These are phyloP conservation scores for Xylariaceae sp. DNA, from an alignment of 2,329 filamentous ascomycete species.

Conservation along the genomic window DNA sequence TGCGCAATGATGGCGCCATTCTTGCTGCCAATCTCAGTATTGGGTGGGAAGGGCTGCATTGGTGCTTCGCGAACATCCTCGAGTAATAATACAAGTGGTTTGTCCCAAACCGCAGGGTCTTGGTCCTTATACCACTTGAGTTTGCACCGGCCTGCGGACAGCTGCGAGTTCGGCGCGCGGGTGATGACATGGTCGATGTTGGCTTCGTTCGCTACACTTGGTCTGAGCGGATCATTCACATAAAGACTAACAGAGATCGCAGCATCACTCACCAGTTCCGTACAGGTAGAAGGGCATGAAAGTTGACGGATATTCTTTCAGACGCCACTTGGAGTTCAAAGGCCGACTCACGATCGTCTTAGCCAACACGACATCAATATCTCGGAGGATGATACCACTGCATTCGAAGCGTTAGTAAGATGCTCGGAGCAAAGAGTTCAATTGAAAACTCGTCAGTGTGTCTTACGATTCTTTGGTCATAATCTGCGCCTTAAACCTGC, in stretches of 20 bases:
- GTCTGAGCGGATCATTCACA: background rate
- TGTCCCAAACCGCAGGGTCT: slow-evolving; percentile 21
- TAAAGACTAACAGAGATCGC: too few species aligned
- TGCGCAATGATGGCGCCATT: slow-evolving; percentile 34
- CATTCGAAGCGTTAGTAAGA: background rate
- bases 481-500: slow-evolving; percentile 39
- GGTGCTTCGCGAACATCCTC: slow-evolving; percentile 44
- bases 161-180: slow-evolving; percentile 49
- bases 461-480: slow-evolving; percentile 41
- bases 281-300: slow-evolving; percentile 56
- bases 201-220: slow-evolving; percentile 34
- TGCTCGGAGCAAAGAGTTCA: background rate
- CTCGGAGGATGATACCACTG: slow-evolving; percentile 35
- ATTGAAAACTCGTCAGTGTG: background rate
- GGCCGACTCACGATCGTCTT: slow-evolving; percentile 44
- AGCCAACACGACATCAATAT: slow-evolving; percentile 35
- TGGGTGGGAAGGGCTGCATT: slow-evolving; percentile 47
- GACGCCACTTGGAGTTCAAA: slow-evolving; percentile 45
- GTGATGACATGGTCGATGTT: slow-evolving; percentile 54
- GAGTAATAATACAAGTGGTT: slow-evolving; percentile 41
- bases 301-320: slow-evolving; percentile 43
- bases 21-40: slow-evolving; percentile 37
- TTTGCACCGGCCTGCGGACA: slow-evolving; percentile 39
- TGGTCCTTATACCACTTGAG: slow-evolving; percentile 28
- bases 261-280: slow-evolving; percentile 38